Evolutionary conservation across 768 basidiomycete genomes (phyloP), one percentile per base, ranked within the genome.

Genomic region (Tephrocybe sp.): DNA sequence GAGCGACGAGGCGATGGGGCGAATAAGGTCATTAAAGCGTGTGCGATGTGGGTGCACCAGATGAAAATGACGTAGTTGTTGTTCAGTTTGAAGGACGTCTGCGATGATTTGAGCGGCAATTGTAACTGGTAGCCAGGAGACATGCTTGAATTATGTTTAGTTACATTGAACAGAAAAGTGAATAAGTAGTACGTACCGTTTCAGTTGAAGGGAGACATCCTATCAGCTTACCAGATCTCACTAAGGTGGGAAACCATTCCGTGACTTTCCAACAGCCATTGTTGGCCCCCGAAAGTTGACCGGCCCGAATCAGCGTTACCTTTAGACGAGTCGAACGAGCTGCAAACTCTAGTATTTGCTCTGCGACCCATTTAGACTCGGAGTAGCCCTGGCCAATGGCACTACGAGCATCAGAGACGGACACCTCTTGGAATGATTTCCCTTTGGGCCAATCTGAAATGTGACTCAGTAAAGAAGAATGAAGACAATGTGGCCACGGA

Each of bases 291-390:
- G 61, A 51, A 43, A 76, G 54, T 53, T 74, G 72, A 12, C 75
- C 70, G 7, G 73, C 58, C 15, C 73, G 70, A 22, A 72, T 59
- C 8, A 64, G 50, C 7, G 61, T 36, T 1, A 61, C 45, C 22
- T 54, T 54, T 21, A 69, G 47, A 5, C 40, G 34, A 15, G 54
- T 51, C 2, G 43, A 18, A 12, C 34, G 19, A 6, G 61, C 54
- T 12, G 57, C 67, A 4, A 37, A 53, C n/a, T 53, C 37, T 16
- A 73, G 53, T 16, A 77, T 62, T 4, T 62, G 52, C 52, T 79
- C 77, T 2, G 67, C 63, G 9, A 77, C 68, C 72, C 71, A 75
- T 61, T 76, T 76, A 16, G 69, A 68, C 44, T 74, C 71, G 19
- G 57, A 58, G 52, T 77, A 77, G 4, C 75, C 75, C 7, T 44